Conservation (phyloP, 257 asterid genomes). For the Lycium ferocissimum region DNA sequence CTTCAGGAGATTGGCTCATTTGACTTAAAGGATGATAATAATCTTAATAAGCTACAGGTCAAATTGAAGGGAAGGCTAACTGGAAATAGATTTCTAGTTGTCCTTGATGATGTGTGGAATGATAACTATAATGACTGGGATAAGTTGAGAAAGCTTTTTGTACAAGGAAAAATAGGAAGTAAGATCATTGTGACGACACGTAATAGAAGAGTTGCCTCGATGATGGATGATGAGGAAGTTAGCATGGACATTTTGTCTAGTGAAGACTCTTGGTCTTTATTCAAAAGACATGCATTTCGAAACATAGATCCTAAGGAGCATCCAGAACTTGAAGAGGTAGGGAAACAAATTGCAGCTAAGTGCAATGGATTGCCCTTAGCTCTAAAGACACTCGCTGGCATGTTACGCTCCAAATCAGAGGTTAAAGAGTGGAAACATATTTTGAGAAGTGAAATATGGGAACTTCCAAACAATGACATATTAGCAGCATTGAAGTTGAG, state of each 20-base stretch:
- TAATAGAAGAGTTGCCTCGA: slow-evolving; percentile 47
- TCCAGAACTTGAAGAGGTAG: neutral
- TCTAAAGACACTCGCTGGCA: neutral
- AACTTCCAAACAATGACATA: neutral
- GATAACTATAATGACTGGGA: slow-evolving; percentile 49
- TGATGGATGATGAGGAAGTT: slow-evolving; percentile 36
- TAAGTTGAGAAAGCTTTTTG: slow-evolving; percentile 40
- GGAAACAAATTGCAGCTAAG: neutral
- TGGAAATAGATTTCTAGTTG: slow-evolving; percentile 56
- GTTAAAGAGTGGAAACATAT: neutral
- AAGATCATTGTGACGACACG: slow-evolving; percentile 65
- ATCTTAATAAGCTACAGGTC: slow-evolving; percentile 55
- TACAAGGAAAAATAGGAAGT: slow-evolving; percentile 53
- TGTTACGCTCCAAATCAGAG: neutral
- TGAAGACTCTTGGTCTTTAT: neutral
- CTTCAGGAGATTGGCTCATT: slow-evolving; percentile 38
- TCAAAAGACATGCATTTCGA: slow-evolving; percentile 21
- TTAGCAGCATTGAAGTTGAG: slow-evolving; percentile 12
- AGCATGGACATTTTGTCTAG: neutral
- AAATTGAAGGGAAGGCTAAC: slow-evolving; percentile 49
- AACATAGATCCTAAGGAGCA: neutral
- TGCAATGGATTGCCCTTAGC: slow-evolving; percentile 26
- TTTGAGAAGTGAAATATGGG: slow-evolving; percentile 6
- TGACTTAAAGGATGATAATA: slow-evolving; percentile 35
- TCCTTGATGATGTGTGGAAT: slow-evolving; percentile 67